These are phyloP conservation scores for Penicillium odoratum DNA, from an alignment of 495 filamentous ascomycete genomes.

Conservation along the genomic window DNA sequence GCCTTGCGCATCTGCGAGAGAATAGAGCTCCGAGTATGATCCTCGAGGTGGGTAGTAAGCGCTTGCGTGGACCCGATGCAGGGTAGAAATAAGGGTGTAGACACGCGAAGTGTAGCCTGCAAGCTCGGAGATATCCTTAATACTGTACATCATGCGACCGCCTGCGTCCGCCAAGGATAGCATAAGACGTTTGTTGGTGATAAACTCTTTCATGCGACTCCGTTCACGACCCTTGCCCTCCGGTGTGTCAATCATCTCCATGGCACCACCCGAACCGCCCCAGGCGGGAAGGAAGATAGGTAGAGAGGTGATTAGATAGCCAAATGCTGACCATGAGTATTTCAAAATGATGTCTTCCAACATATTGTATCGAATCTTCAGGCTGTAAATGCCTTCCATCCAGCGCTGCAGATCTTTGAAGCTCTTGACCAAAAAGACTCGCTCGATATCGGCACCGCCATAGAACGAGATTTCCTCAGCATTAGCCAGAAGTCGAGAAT, in stretches of 20 bases:
- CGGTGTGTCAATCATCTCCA: conserved; percentile 56
- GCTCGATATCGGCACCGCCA: conserved; percentile 90
- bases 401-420: conserved; percentile 88
- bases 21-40: conserved; percentile 75
- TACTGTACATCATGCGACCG: conserved; percentile 97
- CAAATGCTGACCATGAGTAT: conserved; percentile 97
- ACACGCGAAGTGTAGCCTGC: conserved; percentile 96
- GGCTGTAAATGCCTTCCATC: conserved; percentile 96
- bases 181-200: conserved; percentile 99
- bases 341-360: conserved; percentile 98
- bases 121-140: conserved; percentile 93
- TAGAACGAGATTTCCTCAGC: conserved; percentile 99
- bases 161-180: conserved; percentile 95
- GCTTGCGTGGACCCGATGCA: conserved; percentile 90
- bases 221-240: conserved; percentile 63
- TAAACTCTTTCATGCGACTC: conserved; percentile 95
- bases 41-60: conserved; percentile 73
- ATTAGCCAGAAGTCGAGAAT: conserved; percentile 91
- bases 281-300: conserved; percentile 95
- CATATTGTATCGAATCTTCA: conserved; percentile 98
- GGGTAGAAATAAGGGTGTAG: conserved; percentile 89
- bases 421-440: conserved; percentile 80
- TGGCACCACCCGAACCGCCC: conserved; percentile 75
- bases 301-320: conserved; percentile 87
- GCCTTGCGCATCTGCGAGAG: conserved; percentile 85